Conservation (phyloP, 108 stramenopile genomes). For the Asterionellopsis glacialis region DNA sequence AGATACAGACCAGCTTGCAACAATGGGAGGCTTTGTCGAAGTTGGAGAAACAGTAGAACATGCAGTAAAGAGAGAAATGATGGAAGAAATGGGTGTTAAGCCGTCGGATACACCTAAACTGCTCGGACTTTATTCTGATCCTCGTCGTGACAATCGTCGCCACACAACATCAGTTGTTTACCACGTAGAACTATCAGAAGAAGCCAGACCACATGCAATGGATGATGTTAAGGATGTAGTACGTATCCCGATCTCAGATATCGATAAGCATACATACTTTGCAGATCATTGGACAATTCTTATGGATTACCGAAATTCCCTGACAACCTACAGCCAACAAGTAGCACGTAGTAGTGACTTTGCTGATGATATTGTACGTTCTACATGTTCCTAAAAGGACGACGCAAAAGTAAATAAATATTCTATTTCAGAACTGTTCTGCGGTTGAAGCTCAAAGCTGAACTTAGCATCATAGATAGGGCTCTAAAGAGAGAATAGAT, state of each 20-base stretch:
- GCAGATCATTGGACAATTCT: conserved; percentile 53
- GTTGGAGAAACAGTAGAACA: conserved; percentile 42
- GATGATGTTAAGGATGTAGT: conserved; percentile 53
- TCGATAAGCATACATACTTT: conserved; percentile 47
- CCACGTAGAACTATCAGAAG: conserved; percentile 17
- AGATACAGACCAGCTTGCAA: conserved; percentile 49
- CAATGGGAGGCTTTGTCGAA: conserved; percentile 61
- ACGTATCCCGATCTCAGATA: conserved; percentile 29
- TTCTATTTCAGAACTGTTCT: too few species aligned
- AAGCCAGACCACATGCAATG: conserved; percentile 30
- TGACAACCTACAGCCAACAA: neutral
- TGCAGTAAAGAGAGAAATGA: conserved; percentile 39
- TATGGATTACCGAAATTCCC: conserved; percentile 28
- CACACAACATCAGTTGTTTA: conserved; percentile 33
- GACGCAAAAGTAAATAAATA: too few species aligned
- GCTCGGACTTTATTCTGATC: conserved; percentile 56
- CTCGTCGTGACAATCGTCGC: conserved; percentile 47
- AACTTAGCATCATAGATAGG: too few species aligned
- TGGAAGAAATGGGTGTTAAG: conserved; percentile 52
- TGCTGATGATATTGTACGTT: conserved; percentile 2
- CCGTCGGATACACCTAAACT: conserved; percentile 12
- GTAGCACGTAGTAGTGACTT: neutral
- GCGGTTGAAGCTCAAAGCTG: too few species aligned
- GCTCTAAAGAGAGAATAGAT: too few species aligned
- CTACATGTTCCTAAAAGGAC: neutral